These are phyloP conservation scores for Apiospora saccharicola DNA, from an alignment of 2,329 filamentous ascomycete genomes.

Conservation along the genomic window DNA sequence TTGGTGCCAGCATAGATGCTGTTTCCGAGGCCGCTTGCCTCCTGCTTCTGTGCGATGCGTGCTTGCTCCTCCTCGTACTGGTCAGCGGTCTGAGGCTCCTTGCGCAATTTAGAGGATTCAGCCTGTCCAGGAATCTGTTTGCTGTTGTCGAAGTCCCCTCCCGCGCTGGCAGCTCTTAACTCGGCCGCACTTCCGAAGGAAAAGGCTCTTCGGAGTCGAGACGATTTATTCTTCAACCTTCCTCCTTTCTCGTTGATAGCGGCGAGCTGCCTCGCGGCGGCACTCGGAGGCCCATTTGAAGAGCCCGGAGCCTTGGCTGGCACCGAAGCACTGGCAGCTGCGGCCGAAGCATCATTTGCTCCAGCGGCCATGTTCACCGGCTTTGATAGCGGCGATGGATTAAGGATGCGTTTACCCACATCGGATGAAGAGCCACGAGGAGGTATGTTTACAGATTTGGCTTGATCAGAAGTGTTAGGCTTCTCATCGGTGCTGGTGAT, in stretches of 20 bases:
- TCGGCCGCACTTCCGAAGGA: slow-evolving; percentile 97
- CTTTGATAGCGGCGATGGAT: slow-evolving; percentile 78
- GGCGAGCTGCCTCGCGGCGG: slow-evolving; percentile 83
- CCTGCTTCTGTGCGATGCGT: slow-evolving; percentile 89
- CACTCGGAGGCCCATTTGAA: slow-evolving; percentile 57
- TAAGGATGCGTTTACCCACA: slow-evolving; percentile 69
- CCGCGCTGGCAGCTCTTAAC: slow-evolving; percentile 68
- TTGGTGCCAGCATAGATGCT: slow-evolving; percentile 91
- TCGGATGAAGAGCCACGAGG: slow-evolving; percentile 70
- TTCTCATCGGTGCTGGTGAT: slow-evolving; percentile 54
- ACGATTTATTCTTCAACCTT: slow-evolving; percentile 84
- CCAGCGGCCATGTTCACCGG: slow-evolving; percentile 70
- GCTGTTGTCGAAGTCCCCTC: slow-evolving; percentile 57
- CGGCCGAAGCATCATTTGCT: slow-evolving; percentile 45
- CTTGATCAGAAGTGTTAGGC: slow-evolving; percentile 58
- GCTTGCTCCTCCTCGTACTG: slow-evolving; percentile 87
- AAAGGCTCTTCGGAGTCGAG: slow-evolving; percentile 86
- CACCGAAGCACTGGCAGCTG: slow-evolving; percentile 41
- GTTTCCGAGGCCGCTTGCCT: slow-evolving; percentile 88
- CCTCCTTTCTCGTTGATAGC: slow-evolving; percentile 85
- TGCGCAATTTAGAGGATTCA: slow-evolving; percentile 67
- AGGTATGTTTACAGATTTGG: slow-evolving; percentile 64
- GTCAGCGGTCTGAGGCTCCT: slow-evolving; percentile 67
- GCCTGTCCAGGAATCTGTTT: slow-evolving; percentile 51
- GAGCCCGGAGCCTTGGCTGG: slow-evolving; percentile 41